phyloP scores from a whole-genome alignment of 2,329 filamentous ascomycete species.

The Colletotrichum siamense region DNA sequence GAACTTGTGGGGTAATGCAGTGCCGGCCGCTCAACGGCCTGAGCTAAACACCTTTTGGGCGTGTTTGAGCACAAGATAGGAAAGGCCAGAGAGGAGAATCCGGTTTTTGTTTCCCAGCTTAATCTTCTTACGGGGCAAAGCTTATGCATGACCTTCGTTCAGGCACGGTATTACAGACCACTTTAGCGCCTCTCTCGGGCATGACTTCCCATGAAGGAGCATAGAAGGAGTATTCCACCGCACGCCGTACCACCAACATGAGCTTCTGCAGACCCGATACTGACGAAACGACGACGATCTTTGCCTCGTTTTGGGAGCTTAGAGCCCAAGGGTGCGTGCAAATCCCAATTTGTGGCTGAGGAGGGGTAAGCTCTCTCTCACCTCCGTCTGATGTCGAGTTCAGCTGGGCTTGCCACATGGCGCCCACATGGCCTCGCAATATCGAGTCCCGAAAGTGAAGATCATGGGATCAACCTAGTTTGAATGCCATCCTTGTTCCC shows the following conservation, averaged over 20 bases:
- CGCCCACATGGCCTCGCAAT: neutral
- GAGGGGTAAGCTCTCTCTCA: neutral
- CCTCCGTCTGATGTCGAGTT: neutral
- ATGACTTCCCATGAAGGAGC: neutral
- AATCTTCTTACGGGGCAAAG: neutral
- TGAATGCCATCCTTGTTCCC: neutral
- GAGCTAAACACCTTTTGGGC: neutral
- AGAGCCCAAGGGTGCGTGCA: neutral
- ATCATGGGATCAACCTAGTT: neutral
- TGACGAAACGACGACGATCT: neutral
- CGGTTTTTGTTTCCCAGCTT: neutral
- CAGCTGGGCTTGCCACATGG: neutral
- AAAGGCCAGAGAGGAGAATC: neutral
- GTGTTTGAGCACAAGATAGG: neutral
- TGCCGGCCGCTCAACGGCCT: neutral
- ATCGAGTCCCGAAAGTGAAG: neutral
- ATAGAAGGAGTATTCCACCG: neutral
- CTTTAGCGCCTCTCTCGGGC: neutral
- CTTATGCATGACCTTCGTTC: neutral
- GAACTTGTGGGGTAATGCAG: neutral
- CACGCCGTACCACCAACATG: neutral
- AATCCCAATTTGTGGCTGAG: neutral
- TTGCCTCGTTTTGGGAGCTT: neutral
- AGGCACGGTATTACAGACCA: neutral
- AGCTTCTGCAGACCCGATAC: neutral